Evolutionary conservation across 805 yeast species (phyloP).

Genomic region (Jamesozyma jinghongensis): DNA sequence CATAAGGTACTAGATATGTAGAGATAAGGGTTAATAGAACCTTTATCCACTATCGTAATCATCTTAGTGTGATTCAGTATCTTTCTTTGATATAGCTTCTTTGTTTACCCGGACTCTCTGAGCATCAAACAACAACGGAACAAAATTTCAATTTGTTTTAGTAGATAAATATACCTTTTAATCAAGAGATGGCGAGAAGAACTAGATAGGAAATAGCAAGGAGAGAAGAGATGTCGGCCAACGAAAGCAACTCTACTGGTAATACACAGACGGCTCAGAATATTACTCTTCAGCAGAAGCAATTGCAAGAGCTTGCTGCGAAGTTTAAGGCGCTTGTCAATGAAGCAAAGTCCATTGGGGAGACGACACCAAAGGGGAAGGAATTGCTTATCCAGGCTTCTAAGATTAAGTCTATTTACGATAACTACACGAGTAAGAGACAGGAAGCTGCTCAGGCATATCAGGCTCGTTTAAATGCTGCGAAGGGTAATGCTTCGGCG

Average conservation of each 20-base stretch:
- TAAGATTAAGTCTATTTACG: slow-evolving; percentile 49
- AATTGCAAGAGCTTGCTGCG: slow-evolving; percentile 45
- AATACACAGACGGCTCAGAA: neutral
- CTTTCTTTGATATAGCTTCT: no score
- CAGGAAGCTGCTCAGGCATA: slow-evolving; percentile 18
- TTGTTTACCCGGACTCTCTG: no score
- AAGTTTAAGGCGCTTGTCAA: slow-evolving; percentile 52
- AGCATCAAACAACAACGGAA: no score
- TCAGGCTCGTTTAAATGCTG: slow-evolving; percentile 2
- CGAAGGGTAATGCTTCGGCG: slow-evolving; percentile 7
- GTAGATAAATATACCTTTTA: no score
- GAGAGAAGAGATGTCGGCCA: neutral
- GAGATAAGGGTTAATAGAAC: no score
- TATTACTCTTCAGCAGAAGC: slow-evolving; percentile 14
- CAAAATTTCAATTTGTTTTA: no score
- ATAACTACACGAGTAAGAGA: slow-evolving; percentile 39
- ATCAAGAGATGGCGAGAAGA: no score
- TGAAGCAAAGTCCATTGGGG: slow-evolving; percentile 54
- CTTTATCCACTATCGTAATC: no score
- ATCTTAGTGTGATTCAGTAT: no score
- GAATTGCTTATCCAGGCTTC: slow-evolving; percentile 57
- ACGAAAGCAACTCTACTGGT: neutral
- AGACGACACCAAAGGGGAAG: slow-evolving; percentile 50
- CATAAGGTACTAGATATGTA: no score
- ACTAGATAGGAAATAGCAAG: no score